Base-by-base conservation (phyloP, 768 basidiomycete species). In the Chalciporus piperatus region DNA sequence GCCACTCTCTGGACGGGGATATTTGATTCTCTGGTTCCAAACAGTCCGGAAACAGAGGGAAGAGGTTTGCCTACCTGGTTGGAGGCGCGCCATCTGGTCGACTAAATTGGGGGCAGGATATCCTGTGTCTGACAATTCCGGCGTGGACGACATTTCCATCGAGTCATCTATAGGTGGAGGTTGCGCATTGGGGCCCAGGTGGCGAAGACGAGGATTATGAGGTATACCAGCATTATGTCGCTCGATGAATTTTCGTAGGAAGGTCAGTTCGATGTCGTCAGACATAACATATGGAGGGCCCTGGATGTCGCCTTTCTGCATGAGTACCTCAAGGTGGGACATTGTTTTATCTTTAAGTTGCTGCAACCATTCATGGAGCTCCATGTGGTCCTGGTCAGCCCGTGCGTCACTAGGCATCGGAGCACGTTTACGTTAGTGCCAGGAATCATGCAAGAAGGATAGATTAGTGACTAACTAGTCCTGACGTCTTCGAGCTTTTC, bases 351-450 rank as follows among this genome's bases (percentile, higher is more conserved):
- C 89, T 68, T 91, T 91, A 59, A 91, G 75, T 66, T 90, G 89
- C 60, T 91, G 89, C 2, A 91, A 72, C 89, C 89, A 91, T 64
- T 91, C 89, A 60, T 91, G 89, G 19, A 91, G 72, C 64, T 91
- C 89, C 88, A 91, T 91, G 62, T 91, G 89, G 64, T 91, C 89
- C 65, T 89, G 89, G 73, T 91, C 89, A 1, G 89, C 89, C 44
- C 85, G 82, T 45, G 86, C 82, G 64, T 91, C 87, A 49, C 68
- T 69, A 51, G 51, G 9, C 8, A 39, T 37, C 30, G 25, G 30
- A 22, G 20, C 16, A 48, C 27, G 44, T 50, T 23, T 48, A 50
- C 28, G 55, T 59, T 52, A 56, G 47, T 27, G 39, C 40, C 32
- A 23, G 23, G 41, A 43, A 37, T 37, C 33, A 35, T 23, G 8